phyloP scores from a whole-genome alignment of 2,329 filamentous ascomycete genomes.

The Claviceps africana region DNA sequence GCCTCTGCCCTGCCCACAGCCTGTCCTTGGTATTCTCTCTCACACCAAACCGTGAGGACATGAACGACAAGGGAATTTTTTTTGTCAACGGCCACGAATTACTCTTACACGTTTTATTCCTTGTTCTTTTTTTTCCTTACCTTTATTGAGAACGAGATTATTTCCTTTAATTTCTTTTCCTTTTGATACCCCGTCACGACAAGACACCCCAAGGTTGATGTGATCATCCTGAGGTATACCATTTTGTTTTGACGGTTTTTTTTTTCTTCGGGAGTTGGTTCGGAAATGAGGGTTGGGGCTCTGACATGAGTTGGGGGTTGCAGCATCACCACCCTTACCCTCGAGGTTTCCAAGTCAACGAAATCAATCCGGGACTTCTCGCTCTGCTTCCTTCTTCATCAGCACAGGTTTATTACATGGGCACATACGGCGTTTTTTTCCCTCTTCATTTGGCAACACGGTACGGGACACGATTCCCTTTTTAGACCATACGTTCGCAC shows the following conservation, averaged over 20 bases:
- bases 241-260: constrained; percentile 5
- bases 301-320: neutral
- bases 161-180: constrained; percentile 16
- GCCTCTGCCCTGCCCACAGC: neutral
- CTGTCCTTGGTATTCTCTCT: neutral
- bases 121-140: constrained; percentile 9
- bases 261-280: neutral
- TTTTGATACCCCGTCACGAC: constrained; percentile 28
- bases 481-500: constrained; percentile 1
- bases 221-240: constrained; percentile 13
- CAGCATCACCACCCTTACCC: too few species aligned
- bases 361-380: neutral
- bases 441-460: constrained; percentile 7
- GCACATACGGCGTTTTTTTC: constrained; percentile 17
- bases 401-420: constrained; percentile 22
- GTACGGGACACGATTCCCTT: neutral
- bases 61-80: constrained; percentile 3
- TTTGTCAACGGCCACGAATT: constrained; percentile 22
- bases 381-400: neutral
- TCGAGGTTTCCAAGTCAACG: neutral
- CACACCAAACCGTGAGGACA: neutral
- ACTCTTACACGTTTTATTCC: constrained; percentile 13
- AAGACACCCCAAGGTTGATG: constrained; percentile 16
- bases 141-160: constrained; percentile 18
- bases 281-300: neutral